phyloP scores from a whole-genome alignment of 257 asterid species.

The Solanum gandarillasii region DNA sequence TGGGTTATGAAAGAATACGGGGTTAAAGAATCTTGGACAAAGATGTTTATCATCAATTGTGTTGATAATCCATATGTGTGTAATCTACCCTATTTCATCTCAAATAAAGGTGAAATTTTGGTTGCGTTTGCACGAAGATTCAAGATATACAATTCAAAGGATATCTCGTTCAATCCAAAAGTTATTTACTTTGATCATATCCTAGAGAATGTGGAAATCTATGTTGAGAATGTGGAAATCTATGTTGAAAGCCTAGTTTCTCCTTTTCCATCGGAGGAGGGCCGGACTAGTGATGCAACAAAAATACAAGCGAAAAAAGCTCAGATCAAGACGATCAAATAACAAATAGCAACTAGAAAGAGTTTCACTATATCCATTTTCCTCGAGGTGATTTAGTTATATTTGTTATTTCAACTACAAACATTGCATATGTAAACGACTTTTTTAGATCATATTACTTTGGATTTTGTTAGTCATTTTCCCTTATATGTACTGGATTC shows the following conservation, averaged over 20 bases:
- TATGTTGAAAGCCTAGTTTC: constrained; percentile 38
- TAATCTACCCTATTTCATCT: constrained; percentile 8
- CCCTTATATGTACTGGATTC: no score
- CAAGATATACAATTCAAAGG: constrained; percentile 19
- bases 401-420: no score
- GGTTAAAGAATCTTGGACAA: constrained; percentile 20
- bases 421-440: no score
- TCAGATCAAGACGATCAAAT: neutral
- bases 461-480: no score
- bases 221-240: neutral
- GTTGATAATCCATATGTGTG: constrained; percentile 3
- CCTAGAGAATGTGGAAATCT: neutral
- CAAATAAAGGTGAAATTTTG: constrained; percentile 26
- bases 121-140: constrained; percentile 12
- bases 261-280: neutral
- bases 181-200: neutral
- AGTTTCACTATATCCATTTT: neutral
- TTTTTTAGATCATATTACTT: no score
- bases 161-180: constrained; percentile 9
- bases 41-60: constrained; percentile 14
- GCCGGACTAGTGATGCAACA: neutral
- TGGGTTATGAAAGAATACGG: constrained; percentile 14
- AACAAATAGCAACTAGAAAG: neutral
- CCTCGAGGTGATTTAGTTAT: neutral
- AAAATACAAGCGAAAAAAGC: neutral